Conservation (phyloP, 2,329 filamentous ascomycete species). For the Trichophyton simii region DNA sequence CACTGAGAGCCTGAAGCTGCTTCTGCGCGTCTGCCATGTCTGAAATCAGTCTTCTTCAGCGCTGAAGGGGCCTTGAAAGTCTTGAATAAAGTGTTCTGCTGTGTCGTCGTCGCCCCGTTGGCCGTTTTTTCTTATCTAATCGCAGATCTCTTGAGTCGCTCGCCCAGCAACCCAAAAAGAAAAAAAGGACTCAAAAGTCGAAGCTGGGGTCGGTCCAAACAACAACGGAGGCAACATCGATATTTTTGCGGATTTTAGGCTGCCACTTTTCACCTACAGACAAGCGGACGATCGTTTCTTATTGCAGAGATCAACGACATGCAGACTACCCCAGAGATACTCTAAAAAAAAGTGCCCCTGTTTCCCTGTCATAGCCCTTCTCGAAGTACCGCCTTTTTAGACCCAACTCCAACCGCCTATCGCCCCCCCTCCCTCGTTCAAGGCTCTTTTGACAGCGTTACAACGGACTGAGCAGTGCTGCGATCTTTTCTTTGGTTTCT, state of each 20-base stretch:
- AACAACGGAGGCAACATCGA: background rate
- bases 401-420: background rate
- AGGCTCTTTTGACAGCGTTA: background rate
- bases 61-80: background rate
- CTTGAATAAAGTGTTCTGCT: background rate
- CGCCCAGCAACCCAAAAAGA: slow-evolving; percentile 5
- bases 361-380: background rate
- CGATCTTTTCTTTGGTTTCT: background rate
- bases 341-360: background rate
- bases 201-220: background rate
- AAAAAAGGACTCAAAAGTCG: slow-evolving; percentile 10
- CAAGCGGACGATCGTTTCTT: background rate
- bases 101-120: background rate
- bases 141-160: background rate
- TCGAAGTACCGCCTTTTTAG: background rate
- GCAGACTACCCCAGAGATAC: background rate
- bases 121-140: background rate
- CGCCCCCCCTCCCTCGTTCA: background rate
- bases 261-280: background rate
- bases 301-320: background rate
- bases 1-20: slow-evolving; percentile 66
- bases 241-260: background rate
- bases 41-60: background rate
- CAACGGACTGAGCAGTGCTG: background rate
- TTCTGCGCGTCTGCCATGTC: slow-evolving; percentile 62